A percentile compares a stretch with the other conserved stretches of the same genome.
phyloP scores from a whole-genome alignment of 768 basidiomycete species.

The Pisolithus orientalis region DNA sequence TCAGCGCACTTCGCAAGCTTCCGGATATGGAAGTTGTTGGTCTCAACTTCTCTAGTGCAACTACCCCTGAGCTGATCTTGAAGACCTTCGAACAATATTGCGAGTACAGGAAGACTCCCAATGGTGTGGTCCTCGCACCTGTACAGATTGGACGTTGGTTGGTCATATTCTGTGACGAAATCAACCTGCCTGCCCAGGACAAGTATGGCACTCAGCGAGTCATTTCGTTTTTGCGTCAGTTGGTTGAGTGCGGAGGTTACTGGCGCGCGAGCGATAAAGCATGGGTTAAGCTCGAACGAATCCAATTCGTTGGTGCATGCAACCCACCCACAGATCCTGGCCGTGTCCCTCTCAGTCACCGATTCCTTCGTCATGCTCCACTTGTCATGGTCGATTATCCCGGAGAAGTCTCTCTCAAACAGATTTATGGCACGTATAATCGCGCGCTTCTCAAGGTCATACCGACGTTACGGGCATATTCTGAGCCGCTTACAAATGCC shows the following conservation, averaged over 20 bases:
- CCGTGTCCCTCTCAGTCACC: slow-evolving; percentile 94
- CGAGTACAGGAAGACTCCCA: slow-evolving; percentile 97
- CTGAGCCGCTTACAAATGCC: slow-evolving; percentile 91
- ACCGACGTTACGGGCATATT: slow-evolving; percentile 86
- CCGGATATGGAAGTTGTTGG: slow-evolving; percentile 99
- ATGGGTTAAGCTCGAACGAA: slow-evolving; percentile 97
- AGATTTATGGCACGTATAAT: slow-evolving; percentile 98
- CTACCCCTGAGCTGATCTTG: slow-evolving; percentile 94
- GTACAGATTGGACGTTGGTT: slow-evolving; percentile 96
- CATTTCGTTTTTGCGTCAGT: slow-evolving; percentile 95
- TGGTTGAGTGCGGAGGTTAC: slow-evolving; percentile 91
- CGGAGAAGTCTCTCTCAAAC: slow-evolving; percentile 91
- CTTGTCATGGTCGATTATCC: slow-evolving; percentile 99
- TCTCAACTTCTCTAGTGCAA: slow-evolving; percentile 98
- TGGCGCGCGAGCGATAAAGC: slow-evolving; percentile 93
- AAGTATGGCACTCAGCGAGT: slow-evolving; percentile 98
- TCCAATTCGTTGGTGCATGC: slow-evolving; percentile 98
- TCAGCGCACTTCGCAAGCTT: slow-evolving; percentile 93
- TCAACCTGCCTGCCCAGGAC: slow-evolving; percentile 94
- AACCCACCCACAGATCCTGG: slow-evolving; percentile 99
- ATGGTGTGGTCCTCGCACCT: slow-evolving; percentile 93
- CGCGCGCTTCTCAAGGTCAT: slow-evolving; percentile 93
- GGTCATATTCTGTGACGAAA: slow-evolving; percentile 99
- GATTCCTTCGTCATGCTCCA: slow-evolving; percentile 96
- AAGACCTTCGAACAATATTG: slow-evolving; percentile 99